Percentiles rank a stretch among this genome's conserved stretches.
These are phyloP conservation scores for Durusdinium trenchii DNA, from an alignment of 73 alveolate genomes.

Conservation along the genomic window DNA sequence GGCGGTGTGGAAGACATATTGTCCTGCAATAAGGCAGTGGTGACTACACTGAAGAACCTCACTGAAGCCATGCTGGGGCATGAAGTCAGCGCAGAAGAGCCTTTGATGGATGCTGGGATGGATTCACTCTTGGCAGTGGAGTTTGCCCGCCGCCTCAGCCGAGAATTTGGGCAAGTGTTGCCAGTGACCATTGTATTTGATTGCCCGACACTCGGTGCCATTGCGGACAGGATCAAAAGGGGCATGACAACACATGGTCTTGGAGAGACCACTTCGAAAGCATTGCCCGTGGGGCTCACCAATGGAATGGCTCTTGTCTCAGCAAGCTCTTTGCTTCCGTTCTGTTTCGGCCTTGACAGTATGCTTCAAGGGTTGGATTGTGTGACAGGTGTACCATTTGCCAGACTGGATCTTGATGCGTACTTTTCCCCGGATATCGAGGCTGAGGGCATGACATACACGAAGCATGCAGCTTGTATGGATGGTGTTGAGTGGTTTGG, in stretches of 20 bases:
- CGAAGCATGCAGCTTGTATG: constrained; percentile 1
- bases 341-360: not conserved
- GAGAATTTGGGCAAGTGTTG: not conserved
- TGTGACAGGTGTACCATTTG: not conserved
- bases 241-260: not conserved
- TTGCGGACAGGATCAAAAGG: not conserved
- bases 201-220: not conserved
- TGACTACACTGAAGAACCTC: not conserved
- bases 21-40: too few relatives aligned
- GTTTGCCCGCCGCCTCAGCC: not conserved
- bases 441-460: not conserved
- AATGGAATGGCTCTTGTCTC: not conserved
- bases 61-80: not conserved
- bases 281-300: not conserved
- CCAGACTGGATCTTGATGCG: not conserved
- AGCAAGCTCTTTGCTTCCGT: not conserved
- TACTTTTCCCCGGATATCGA: not conserved
- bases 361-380: not conserved
- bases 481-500: constrained; percentile 8
- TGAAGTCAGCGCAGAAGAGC: not conserved
- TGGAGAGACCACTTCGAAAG: not conserved
- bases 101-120: constrained; percentile 21
- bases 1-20: too few relatives aligned
- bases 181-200: constrained; percentile 4
- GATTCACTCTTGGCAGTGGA: constrained; percentile 38